A percentile compares a stretch with the other conserved stretches of the same genome.
phyloP scores from a whole-genome alignment of 768 basidiomycete species.

The Rhodosporidiobolus sp. region DNA sequence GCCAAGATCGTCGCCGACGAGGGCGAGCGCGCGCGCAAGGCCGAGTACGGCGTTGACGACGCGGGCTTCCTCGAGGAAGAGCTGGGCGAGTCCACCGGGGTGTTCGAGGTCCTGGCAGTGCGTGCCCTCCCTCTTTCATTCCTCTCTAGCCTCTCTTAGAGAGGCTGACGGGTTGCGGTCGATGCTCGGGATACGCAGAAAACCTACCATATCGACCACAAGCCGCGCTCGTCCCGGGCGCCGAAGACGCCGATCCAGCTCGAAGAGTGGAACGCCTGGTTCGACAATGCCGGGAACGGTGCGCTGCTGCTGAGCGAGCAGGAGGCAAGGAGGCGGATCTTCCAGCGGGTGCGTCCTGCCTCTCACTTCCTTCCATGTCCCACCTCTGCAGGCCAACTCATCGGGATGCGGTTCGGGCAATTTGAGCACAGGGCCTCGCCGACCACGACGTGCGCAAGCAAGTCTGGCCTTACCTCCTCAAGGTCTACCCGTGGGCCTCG shows the following conservation, averaged over 20 bases:
- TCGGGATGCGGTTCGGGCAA: no score
- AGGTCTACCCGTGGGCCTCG: conserved; percentile 75
- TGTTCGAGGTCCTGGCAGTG: conserved; percentile 68
- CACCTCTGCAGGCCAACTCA: background rate
- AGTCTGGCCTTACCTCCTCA: conserved; percentile 87
- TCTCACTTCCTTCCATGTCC: background rate
- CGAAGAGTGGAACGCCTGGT: conserved; percentile 73
- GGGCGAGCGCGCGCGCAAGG: conserved; percentile 79
- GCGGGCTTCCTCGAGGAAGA: conserved; percentile 59
- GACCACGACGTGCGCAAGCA: conserved; percentile 61
- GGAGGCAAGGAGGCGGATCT: conserved; percentile 73
- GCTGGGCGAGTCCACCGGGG: conserved; percentile 64
- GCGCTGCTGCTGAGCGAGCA: conserved; percentile 52
- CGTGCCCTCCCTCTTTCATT: background rate
- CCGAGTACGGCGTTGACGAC: conserved; percentile 57
- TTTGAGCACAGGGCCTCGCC: conserved; percentile 55
- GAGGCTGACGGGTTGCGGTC: background rate
- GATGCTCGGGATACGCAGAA: conserved; percentile 54
- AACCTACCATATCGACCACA: conserved; percentile 63
- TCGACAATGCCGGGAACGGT: conserved; percentile 48
- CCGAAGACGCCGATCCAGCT: conserved; percentile 73
- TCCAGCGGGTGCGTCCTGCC: conserved; percentile 60
- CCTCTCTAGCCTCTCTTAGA: background rate
- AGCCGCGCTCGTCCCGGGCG: conserved; percentile 76
- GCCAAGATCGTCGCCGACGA: conserved; percentile 91